A percentile compares a stretch with the other conserved stretches of the same genome.
Conservation (phyloP, 1,284 basidiomycete genomes). For the Cronartium ribicola region DNA sequence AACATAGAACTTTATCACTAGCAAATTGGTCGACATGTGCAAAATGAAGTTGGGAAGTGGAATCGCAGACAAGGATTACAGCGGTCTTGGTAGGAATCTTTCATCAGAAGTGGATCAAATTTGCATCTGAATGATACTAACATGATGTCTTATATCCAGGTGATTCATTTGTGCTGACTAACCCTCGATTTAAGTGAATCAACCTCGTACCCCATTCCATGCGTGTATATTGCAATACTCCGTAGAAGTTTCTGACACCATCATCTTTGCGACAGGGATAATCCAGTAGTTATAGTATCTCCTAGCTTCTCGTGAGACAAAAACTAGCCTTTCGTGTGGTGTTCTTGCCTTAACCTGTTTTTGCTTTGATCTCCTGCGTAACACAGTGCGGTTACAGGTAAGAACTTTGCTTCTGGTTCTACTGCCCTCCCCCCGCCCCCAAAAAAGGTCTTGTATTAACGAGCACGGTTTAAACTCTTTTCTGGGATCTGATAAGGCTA, state of each 20-base stretch:
- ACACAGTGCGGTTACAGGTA: slow-evolving; percentile 31
- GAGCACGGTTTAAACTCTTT: no score
- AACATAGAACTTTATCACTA: slow-evolving; percentile 25
- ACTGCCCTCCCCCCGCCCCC: no score
- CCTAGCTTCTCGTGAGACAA: slow-evolving; percentile 28
- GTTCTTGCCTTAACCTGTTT: background rate
- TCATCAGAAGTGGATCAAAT: background rate
- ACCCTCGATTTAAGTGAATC: slow-evolving; percentile 26
- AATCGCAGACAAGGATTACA: slow-evolving; percentile 19
- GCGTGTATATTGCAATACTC: background rate
- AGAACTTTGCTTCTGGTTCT: background rate
- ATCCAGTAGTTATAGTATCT: slow-evolving; percentile 38
- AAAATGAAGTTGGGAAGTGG: slow-evolving; percentile 26
- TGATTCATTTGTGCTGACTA: slow-evolving; percentile 25
- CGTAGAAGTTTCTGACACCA: background rate
- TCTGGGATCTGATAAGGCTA: slow-evolving; percentile 46
- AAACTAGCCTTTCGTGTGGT: background rate
- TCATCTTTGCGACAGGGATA: slow-evolving; percentile 14
- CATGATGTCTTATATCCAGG: background rate
- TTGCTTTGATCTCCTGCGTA: background rate
- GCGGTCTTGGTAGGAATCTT: slow-evolving; percentile 17
- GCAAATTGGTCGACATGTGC: slow-evolving; percentile 20
- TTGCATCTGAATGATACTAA: background rate
- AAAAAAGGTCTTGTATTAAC: no score
- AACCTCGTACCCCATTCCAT: background rate